Conservation (phyloP, 305 asterid genomes). For the Caryopteris hybrid region DNA sequence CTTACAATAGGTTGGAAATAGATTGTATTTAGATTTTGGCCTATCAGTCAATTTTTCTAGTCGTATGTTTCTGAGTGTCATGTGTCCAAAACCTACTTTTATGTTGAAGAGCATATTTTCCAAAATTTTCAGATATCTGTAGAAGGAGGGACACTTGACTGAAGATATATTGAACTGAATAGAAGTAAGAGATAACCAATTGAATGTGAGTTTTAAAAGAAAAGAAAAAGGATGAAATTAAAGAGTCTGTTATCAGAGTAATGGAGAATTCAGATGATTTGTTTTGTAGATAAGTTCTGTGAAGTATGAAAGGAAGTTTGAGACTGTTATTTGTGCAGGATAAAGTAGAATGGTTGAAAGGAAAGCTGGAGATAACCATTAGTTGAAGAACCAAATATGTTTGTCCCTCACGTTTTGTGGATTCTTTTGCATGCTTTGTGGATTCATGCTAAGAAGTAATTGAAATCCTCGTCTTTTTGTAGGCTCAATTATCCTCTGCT, state of each 20-base stretch:
- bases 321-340: background rate
- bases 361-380: background rate
- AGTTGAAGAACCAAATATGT: background rate
- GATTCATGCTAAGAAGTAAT: background rate
- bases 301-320: background rate
- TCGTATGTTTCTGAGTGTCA: too few relatives aligned
- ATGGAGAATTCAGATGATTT: background rate
- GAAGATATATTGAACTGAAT: background rate
- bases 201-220: too few relatives aligned
- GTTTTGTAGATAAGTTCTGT: background rate
- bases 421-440: background rate
- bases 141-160: background rate
- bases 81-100: too few relatives aligned
- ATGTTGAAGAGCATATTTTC: too few relatives aligned
- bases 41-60: too few relatives aligned
- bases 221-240: background rate
- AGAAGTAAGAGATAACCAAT: background rate
- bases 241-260: background rate
- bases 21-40: too few relatives aligned
- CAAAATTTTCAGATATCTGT: background rate
- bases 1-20: too few relatives aligned
- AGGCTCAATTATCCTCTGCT: background rate
- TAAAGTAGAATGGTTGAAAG: background rate
- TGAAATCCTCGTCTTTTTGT: background rate
- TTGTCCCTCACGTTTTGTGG: background rate